Percentiles rank a stretch among this genome's conserved stretches.
Evolutionary conservation across 179 eudicot species (phyloP).

Genomic region (Spinacia oleracea): DNA sequence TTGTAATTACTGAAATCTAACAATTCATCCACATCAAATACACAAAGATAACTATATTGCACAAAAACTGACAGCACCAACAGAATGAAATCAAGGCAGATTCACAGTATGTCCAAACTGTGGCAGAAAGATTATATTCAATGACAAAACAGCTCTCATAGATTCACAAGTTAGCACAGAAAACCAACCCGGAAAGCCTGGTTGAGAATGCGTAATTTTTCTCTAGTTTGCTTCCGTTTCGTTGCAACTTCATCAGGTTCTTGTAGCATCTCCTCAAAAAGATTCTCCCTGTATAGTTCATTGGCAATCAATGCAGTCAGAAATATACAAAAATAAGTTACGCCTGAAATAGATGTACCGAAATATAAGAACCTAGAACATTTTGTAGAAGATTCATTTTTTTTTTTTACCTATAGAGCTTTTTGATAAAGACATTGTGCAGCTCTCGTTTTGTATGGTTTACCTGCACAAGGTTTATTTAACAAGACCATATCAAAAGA

Average conservation of each 20-base stretch:
- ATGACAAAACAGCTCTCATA: not conserved
- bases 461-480: slow-evolving; percentile 47
- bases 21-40: not conserved
- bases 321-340: not conserved
- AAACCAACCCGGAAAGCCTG: slow-evolving; percentile 80
- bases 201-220: slow-evolving; percentile 63
- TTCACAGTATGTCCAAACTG: not conserved
- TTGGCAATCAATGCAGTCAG: slow-evolving; percentile 19
- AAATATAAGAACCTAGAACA: not conserved
- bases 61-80: not conserved
- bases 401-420: slow-evolving; percentile 70
- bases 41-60: not conserved
- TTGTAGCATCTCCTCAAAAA: slow-evolving; percentile 86
- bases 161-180: slow-evolving; percentile 10
- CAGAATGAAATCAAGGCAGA: not conserved
- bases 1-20: not conserved
- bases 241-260: slow-evolving; percentile 78
- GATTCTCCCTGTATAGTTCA: slow-evolving; percentile 58
- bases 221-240: slow-evolving; percentile 75
- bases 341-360: not conserved
- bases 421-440: slow-evolving; percentile 83
- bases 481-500: not conserved
- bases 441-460: slow-evolving; percentile 89
- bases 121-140: not conserved
- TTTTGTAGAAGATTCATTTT: not conserved